Conservation (phyloP, 2,329 filamentous ascomycete genomes). For the Mycosphaerella sp. region DNA sequence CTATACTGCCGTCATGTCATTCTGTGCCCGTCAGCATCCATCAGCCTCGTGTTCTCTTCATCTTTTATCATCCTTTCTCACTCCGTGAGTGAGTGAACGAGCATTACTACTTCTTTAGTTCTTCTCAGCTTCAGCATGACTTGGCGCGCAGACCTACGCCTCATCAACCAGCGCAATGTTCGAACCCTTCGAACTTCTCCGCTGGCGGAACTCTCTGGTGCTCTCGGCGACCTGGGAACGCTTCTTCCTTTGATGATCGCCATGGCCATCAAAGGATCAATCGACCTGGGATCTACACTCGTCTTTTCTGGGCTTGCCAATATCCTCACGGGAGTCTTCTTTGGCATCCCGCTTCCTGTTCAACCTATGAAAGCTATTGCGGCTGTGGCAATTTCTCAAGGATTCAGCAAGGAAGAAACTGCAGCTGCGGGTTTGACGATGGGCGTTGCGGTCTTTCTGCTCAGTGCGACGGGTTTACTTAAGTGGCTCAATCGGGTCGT, state of each 20-base stretch:
- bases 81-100: not conserved
- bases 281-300: slow-evolving; percentile 75
- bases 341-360: slow-evolving; percentile 84
- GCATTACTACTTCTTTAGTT: not conserved
- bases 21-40: slow-evolving; percentile 4
- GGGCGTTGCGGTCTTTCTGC: slow-evolving; percentile 62
- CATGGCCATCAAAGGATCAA: slow-evolving; percentile 67
- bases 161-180: slow-evolving; percentile 45
- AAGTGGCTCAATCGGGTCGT: slow-evolving; percentile 65
- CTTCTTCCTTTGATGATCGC: slow-evolving; percentile 84
- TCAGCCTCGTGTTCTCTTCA: not conserved
- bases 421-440: slow-evolving; percentile 81
- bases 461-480: slow-evolving; percentile 74
- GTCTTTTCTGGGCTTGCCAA: slow-evolving; percentile 87
- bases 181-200: slow-evolving; percentile 50
- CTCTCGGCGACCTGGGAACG: slow-evolving; percentile 82
- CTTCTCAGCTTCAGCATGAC: slow-evolving; percentile 8
- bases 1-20: slow-evolving; percentile 6
- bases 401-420: slow-evolving; percentile 61
- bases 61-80: not conserved
- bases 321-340: slow-evolving; percentile 69
- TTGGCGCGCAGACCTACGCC: slow-evolving; percentile 22
- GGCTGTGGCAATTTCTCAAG: slow-evolving; percentile 71
- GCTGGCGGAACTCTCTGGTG: slow-evolving; percentile 75
- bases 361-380: slow-evolving; percentile 91